These are phyloP conservation scores for Metschnikowia similis DNA, from an alignment of 805 yeast species.

Conservation along the genomic window DNA sequence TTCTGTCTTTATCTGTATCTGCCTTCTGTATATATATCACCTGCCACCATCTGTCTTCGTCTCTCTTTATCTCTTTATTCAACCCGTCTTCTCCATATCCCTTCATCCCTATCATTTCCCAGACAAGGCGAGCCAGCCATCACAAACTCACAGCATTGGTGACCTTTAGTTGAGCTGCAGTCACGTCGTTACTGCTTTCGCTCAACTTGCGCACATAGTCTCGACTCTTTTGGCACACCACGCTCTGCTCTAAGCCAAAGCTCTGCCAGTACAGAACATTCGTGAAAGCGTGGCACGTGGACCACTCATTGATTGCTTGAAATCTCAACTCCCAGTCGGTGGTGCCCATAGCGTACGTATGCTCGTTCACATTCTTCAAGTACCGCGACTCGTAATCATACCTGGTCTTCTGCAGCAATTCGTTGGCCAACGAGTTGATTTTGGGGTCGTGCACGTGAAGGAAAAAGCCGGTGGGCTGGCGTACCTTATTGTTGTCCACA, in stretches of 20 bases:
- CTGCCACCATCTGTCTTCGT: too few species aligned
- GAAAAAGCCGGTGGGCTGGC: constrained; percentile 24
- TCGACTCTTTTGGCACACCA: constrained; percentile 7
- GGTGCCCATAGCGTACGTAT: constrained; percentile 11
- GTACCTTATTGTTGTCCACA: constrained; percentile 4
- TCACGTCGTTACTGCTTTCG: constrained; percentile 7
- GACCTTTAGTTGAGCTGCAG: constrained; percentile 5
- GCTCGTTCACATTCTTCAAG: constrained; percentile 20
- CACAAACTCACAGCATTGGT: neutral
- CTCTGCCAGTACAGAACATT: constrained; percentile 22
- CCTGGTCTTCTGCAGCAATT: constrained; percentile 7
- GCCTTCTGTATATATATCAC: too few species aligned
- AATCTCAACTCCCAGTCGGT: constrained; percentile 35
- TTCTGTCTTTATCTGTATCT: too few species aligned
- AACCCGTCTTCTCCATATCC: too few species aligned
- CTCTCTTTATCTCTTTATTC: too few species aligned
- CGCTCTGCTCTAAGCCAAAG: constrained; percentile 12
- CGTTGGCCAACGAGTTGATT: constrained; percentile 26
- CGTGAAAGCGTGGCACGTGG: constrained; percentile 26
- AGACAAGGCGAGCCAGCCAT: too few species aligned
- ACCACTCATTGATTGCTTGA: constrained; percentile 29
- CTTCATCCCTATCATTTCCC: too few species aligned
- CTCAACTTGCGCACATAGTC: constrained; percentile 12
- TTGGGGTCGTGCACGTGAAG: constrained; percentile 33
- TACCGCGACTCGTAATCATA: constrained; percentile 22